Evolutionary conservation across 805 yeast species (phyloP).

Genomic region (Nakazawaea pomicola): DNA sequence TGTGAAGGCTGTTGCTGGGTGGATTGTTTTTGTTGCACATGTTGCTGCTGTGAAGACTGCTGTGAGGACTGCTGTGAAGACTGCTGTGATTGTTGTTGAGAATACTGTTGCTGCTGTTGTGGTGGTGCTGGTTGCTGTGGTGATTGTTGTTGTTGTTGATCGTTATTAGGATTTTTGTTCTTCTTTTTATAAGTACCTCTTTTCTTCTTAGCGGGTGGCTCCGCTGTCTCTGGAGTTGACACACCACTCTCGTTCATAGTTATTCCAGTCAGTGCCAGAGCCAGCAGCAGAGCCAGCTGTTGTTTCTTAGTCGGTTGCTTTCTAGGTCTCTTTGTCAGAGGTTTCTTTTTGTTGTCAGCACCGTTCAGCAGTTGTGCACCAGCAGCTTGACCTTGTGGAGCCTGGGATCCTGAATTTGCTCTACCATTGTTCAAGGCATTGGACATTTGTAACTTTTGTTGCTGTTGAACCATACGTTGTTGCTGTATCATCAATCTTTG

Average conservation of each 20-base stretch:
- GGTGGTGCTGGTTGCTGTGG: conserved; percentile 16
- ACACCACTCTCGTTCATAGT: conserved; percentile 7
- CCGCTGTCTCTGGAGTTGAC: conserved; percentile 9
- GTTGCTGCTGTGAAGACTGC: conserved; percentile 18
- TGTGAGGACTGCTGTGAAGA: not conserved
- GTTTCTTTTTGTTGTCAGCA: conserved; percentile 7
- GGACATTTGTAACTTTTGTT: conserved; percentile 10
- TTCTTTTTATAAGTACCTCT: conserved; percentile 15
- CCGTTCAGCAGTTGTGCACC: not conserved
- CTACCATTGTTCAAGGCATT: conserved; percentile 9
- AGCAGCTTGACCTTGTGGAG: no score
- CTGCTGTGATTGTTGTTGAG: no score
- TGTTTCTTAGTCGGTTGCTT: conserved; percentile 13
- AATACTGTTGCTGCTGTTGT: conserved; percentile 14
- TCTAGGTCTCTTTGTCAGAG: conserved; percentile 11
- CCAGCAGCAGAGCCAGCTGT: conserved; percentile 11
- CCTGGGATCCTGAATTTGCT: not conserved
- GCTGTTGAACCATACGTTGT: conserved; percentile 13
- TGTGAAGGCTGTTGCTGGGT: conserved; percentile 16
- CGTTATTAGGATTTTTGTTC: conserved; percentile 3
- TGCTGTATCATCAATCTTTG: conserved; percentile 12
- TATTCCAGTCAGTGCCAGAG: conserved; percentile 1
- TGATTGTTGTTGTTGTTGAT: not conserved
- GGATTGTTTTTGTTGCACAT: conserved; percentile 10
- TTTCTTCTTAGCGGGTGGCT: conserved; percentile 14